Percentiles rank a stretch among this genome's conserved stretches.
Evolutionary conservation across 2,329 filamentous ascomycete genomes (phyloP).

Genomic region (Pseudogymnoascus sp.): DNA sequence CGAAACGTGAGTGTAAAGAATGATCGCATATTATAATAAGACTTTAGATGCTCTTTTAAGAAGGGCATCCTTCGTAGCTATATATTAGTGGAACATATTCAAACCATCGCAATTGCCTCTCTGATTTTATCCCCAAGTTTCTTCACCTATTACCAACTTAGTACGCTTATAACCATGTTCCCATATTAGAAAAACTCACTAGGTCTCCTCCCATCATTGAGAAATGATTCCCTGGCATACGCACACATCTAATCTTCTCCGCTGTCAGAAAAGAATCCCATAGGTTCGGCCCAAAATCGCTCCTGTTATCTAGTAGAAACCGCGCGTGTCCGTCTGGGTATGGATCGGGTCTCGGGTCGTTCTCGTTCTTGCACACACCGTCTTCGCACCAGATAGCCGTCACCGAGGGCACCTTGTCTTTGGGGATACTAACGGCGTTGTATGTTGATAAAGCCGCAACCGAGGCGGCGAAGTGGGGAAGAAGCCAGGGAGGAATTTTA

Average conservation of each 20-base stretch:
- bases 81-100: not conserved
- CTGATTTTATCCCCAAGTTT: slow-evolving; percentile 7
- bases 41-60: not conserved
- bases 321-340: slow-evolving; percentile 52
- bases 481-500: slow-evolving; percentile 64
- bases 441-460: slow-evolving; percentile 63
- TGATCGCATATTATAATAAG: not conserved
- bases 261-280: slow-evolving; percentile 59
- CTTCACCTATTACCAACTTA: slow-evolving; percentile 8
- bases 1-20: not conserved
- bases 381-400: slow-evolving; percentile 65
- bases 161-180: not conserved
- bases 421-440: slow-evolving; percentile 54
- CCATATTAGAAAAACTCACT: slow-evolving; percentile 29
- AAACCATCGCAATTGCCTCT: slow-evolving; percentile 8
- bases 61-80: not conserved
- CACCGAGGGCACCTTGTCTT: slow-evolving; percentile 50
- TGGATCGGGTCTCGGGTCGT: slow-evolving; percentile 56
- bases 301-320: slow-evolving; percentile 66
- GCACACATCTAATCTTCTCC: slow-evolving; percentile 53
- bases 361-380: slow-evolving; percentile 59
- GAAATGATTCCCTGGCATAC: slow-evolving; percentile 68
- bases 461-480: slow-evolving; percentile 63
- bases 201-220: slow-evolving; percentile 62
- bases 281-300: slow-evolving; percentile 61